Percentiles rank a stretch among this genome's conserved stretches.
Conservation (phyloP, 306 rosid genomes). For the Luffa aegyptiaca region DNA sequence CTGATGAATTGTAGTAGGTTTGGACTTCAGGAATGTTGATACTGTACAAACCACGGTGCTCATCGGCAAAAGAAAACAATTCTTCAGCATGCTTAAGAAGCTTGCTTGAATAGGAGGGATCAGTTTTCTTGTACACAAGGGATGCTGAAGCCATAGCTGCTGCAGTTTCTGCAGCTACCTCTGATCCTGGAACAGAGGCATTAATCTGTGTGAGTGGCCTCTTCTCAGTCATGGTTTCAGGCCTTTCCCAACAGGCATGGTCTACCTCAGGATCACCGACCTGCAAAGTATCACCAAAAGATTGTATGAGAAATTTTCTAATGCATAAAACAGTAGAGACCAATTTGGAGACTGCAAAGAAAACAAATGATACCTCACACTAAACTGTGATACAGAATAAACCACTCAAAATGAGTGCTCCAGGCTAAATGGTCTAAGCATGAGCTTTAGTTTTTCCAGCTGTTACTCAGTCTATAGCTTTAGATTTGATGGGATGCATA, state of each 20-base stretch:
- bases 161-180: constrained; percentile 88
- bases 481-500: not conserved
- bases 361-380: not conserved
- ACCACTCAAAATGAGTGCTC: not conserved
- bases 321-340: not conserved
- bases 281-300: constrained; percentile 25
- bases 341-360: not conserved
- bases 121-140: constrained; percentile 57
- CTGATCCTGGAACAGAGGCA: constrained; percentile 68
- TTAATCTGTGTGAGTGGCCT: constrained; percentile 81
- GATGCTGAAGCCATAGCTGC: constrained; percentile 99
- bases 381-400: not conserved
- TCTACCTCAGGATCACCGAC: constrained; percentile 77
- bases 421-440: not conserved
- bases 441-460: not conserved
- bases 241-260: constrained; percentile 84
- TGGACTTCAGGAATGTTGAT: constrained; percentile 56
- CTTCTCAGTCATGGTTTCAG: constrained; percentile 57
- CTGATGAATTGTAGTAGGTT: constrained; percentile 78
- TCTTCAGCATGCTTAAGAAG: constrained; percentile 84
- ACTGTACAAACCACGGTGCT: constrained; percentile 45
- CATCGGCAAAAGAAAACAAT: constrained; percentile 73
- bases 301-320: constrained; percentile 10
- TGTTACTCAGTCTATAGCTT: not conserved
- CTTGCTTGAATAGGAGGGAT: constrained; percentile 48